Percentiles rank a stretch among this genome's conserved stretches.
Evolutionary conservation across 2,329 filamentous ascomycete species (phyloP).

Genomic region (Clonostachys chloroleuca): DNA sequence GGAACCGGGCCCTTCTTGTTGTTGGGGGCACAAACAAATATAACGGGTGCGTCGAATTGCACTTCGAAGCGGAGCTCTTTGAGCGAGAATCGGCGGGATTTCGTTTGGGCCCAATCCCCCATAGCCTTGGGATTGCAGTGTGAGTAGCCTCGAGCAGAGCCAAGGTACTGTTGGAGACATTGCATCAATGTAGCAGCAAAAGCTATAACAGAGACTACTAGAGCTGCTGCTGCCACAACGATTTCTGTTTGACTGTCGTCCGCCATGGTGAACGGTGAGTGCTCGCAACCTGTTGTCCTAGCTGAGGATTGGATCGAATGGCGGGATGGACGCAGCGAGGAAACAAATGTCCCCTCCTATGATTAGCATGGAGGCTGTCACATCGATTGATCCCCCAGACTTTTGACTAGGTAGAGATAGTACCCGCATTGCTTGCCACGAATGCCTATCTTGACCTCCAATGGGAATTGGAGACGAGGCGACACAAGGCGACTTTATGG

Average conservation of each 20-base stretch:
- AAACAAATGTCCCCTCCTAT: too few species aligned
- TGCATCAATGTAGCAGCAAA: slow-evolving; percentile 38
- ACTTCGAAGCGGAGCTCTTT: slow-evolving; percentile 45
- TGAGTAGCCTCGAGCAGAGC: slow-evolving; percentile 43
- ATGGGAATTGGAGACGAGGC: too few species aligned
- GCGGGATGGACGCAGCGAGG: too few species aligned
- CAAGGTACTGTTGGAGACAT: slow-evolving; percentile 44
- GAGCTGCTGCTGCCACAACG: slow-evolving; percentile 34
- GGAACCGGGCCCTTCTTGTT: slow-evolving; percentile 31
- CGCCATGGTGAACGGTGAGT: too few species aligned
- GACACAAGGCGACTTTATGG: too few species aligned
- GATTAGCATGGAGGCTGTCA: too few species aligned
- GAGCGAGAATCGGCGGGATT: slow-evolving; percentile 30
- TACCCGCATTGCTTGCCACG: too few species aligned
- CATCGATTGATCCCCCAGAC: too few species aligned
- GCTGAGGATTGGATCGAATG: too few species aligned
- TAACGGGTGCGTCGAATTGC: slow-evolving; percentile 42
- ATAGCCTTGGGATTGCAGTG: slow-evolving; percentile 43
- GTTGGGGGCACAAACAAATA: slow-evolving; percentile 38
- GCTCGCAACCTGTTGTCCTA: too few species aligned
- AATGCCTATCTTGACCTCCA: too few species aligned
- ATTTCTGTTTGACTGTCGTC: slow-evolving; percentile 18
- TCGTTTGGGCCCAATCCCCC: slow-evolving; percentile 36
- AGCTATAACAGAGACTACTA: slow-evolving; percentile 42
- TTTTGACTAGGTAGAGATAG: too few species aligned